These are phyloP conservation scores for Crithidia bombi DNA, from an alignment of 208 protist genomes.

Conservation along the genomic window DNA sequence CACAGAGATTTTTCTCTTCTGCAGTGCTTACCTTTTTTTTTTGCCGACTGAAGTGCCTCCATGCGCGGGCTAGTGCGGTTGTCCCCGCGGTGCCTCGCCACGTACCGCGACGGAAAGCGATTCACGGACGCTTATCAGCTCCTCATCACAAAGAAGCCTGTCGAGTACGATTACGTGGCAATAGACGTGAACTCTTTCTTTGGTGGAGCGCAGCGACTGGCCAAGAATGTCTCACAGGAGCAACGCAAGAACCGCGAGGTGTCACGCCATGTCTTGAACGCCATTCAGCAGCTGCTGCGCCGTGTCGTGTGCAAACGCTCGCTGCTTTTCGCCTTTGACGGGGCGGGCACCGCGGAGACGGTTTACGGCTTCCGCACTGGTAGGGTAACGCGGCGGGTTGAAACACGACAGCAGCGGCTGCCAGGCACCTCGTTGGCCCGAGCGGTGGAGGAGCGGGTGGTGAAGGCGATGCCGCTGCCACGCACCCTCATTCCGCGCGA, in stretches of 20 bases:
- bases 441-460: constrained; percentile 79
- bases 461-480: constrained; percentile 69
- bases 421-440: constrained; percentile 70
- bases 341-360: constrained; percentile 66
- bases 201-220: constrained; percentile 61
- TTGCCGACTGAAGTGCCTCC: no score
- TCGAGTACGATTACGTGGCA: constrained; percentile 84
- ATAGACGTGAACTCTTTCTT: constrained; percentile 74
- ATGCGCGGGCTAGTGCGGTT: constrained; percentile 20
- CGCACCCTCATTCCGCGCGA: constrained; percentile 54
- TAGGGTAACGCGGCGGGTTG: constrained; percentile 42
- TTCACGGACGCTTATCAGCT: constrained; percentile 63
- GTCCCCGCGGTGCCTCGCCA: constrained; percentile 11
- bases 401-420: constrained; percentile 62
- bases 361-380: constrained; percentile 44
- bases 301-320: constrained; percentile 55
- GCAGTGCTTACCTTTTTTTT: neutral
- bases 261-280: constrained; percentile 59
- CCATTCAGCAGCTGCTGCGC: constrained; percentile 72
- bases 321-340: constrained; percentile 76
- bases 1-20: no score
- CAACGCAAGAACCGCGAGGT: constrained; percentile 69
- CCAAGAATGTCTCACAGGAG: constrained; percentile 64
- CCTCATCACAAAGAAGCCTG: constrained; percentile 81
- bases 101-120: constrained; percentile 30